Evolutionary conservation across 371 early-diverging fungal genomes (phyloP), one percentile per base, ranked within the genome.

Genomic region (Mucor saturninus): DNA sequence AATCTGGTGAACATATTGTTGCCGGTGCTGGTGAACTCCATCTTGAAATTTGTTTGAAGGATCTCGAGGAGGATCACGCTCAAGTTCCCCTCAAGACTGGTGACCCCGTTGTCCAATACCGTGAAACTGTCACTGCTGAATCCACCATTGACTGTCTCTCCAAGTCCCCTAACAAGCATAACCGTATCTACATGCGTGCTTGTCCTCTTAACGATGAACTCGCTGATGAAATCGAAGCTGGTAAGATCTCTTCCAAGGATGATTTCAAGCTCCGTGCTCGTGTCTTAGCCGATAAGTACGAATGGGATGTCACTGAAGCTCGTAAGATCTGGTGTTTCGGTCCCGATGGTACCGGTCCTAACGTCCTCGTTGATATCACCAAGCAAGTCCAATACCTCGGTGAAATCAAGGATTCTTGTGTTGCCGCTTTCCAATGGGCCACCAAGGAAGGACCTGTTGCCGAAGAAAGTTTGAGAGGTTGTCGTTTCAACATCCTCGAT

Each of bases 121-220:
- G 97, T 84, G 99, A 98, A 83, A 98, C 99, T 30, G 92, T 97
- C 76, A 85, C 84, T 69, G 85, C 89, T 64, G 94, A 93, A 81
- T 96, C 97, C 26, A 73, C 77, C 71, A 85, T 92, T 57, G 78
- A 79, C 61, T 90, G 92, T 65, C 82, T 98, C 75, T 94, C 98
- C 84, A 99, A 99, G 91, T 99, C 99, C 59, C 97, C 99, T 77
- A 99, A 99, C 96, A 99, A 99, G 91, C 99, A 99, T 91, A 99
- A 99, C 93, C 99, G 99, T 95, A 91, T 99, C 85, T 98, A 91
- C 90, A 94, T 99, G 98, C 95, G 90, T 77, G 98, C 99, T 45
- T 59, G 71, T 43, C 99, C 99, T 51, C 63, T 99, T 49, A 86
- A 85, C 45, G 95, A 96, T 65, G 95, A 98, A 53, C 84, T 98